Evolutionary conservation across 1,284 basidiomycete genomes (phyloP).

Genomic region (Macrocystidia cucumis): DNA sequence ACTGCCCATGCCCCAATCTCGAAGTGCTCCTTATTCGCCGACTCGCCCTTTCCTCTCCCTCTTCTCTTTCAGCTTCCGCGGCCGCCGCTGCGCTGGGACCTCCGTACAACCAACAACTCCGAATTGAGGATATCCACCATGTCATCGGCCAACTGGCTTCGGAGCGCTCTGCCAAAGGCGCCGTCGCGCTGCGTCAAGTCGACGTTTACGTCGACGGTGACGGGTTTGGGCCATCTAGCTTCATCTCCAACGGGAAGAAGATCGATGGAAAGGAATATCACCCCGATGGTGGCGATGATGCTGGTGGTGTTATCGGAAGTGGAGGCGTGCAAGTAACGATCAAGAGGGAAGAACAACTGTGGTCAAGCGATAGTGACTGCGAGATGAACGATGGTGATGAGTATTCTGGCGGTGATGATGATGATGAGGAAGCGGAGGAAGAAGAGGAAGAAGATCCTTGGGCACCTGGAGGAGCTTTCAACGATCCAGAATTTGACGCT

Average conservation of each 20-base stretch:
- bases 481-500: slow-evolving; percentile 30
- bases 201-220: slow-evolving; percentile 21
- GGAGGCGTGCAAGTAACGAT: background rate
- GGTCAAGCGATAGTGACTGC: no score
- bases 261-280: slow-evolving; percentile 12
- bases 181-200: slow-evolving; percentile 17
- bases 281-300: slow-evolving; percentile 16
- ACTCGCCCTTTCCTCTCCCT: no score
- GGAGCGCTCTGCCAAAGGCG: slow-evolving; percentile 16
- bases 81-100: no score
- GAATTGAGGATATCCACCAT: slow-evolving; percentile 16
- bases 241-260: slow-evolving; percentile 10
- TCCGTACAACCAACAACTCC: slow-evolving; percentile 13
- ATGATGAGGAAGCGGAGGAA: slow-evolving; percentile 12
- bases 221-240: slow-evolving; percentile 11
- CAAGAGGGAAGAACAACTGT: background rate
- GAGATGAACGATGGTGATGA: no score
- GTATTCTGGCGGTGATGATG: slow-evolving; percentile 12
- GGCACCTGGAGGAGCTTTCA: slow-evolving; percentile 24
- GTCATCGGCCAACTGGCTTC: slow-evolving; percentile 16
- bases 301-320: slow-evolving; percentile 10
- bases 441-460: slow-evolving; percentile 16
- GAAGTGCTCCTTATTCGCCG: slow-evolving; percentile 20
- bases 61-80: no score
- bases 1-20: slow-evolving; percentile 23